Evolutionary conservation across 371 early-diverging fungal genomes (phyloP).

Genomic region (Rhizomucor miehei): DNA sequence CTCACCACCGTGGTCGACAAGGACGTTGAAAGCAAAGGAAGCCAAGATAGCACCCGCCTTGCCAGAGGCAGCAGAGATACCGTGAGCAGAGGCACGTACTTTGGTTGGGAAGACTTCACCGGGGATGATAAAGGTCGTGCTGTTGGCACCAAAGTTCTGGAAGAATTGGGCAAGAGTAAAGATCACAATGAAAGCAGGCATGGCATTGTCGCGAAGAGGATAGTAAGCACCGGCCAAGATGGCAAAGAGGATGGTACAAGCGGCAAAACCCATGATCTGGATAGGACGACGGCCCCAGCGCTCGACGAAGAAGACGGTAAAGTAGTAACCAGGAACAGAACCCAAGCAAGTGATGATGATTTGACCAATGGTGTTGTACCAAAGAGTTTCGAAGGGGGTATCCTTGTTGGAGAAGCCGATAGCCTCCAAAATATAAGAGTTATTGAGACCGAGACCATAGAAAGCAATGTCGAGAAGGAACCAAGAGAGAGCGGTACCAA

Average conservation of each 20-base stretch:
- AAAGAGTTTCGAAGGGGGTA: conserved; percentile 54
- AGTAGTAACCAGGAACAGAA: conserved; percentile 88
- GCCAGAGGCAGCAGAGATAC: conserved; percentile 86
- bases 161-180: conserved; percentile 77
- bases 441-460: conserved; percentile 87
- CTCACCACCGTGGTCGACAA: conserved; percentile 56
- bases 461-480: conserved; percentile 87
- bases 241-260: conserved; percentile 70
- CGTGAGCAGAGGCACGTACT: conserved; percentile 83
- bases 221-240: conserved; percentile 73
- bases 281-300: conserved; percentile 77
- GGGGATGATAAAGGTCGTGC: conserved; percentile 88
- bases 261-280: conserved; percentile 75
- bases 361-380: conserved; percentile 72
- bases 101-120: conserved; percentile 91
- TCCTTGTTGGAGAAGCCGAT: conserved; percentile 62
- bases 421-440: conserved; percentile 64
- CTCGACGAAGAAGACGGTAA: conserved; percentile 78
- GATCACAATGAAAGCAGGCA: conserved; percentile 68
- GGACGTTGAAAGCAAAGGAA: conserved; percentile 54
- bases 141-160: conserved; percentile 91
- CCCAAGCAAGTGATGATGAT: conserved; percentile 82
- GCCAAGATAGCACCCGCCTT: conserved; percentile 79
- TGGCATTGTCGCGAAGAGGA: conserved; percentile 48
- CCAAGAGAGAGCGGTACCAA: conserved; percentile 80